Percentiles rank a stretch among this genome's conserved stretches.
phyloP scores from a whole-genome alignment of 2,329 filamentous ascomycete species.

The Fonsecaea multimorphosa region DNA sequence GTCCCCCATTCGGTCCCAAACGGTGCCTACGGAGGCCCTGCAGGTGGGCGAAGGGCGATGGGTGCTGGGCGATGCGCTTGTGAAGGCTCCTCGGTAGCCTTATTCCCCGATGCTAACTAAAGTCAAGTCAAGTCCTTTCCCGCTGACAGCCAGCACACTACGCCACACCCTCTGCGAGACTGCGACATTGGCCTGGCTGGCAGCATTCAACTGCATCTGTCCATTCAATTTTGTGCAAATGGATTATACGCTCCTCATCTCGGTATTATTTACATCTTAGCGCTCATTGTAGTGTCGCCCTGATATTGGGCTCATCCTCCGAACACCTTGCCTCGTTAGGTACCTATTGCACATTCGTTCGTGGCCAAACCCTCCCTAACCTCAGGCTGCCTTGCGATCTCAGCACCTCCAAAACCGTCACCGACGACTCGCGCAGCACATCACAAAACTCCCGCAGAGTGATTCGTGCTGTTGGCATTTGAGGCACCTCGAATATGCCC shows the following conservation, averaged over 20 bases:
- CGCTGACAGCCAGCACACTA: conserved; percentile 25
- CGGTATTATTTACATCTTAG: conserved; percentile 1
- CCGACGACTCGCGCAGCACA: conserved; percentile 27
- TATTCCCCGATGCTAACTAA: conserved; percentile 12
- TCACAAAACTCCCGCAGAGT: conserved; percentile 21
- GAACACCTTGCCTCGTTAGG: no score
- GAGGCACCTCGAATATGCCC: conserved; percentile 32
- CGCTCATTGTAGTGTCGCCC: not conserved
- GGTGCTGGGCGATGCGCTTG: not conserved
- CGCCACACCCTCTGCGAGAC: not conserved
- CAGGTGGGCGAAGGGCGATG: not conserved
- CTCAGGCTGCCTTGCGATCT: conserved; percentile 25
- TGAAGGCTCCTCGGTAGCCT: conserved; percentile 24
- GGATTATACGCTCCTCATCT: conserved; percentile 12
- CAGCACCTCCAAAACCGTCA: conserved; percentile 1
- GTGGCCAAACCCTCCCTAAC: conserved; percentile 6
- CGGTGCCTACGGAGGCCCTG: not conserved
- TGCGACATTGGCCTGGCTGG: conserved; percentile 27
- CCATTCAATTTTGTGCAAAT: conserved; percentile 1
- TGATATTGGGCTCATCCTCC: conserved; percentile 2
- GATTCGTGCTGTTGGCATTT: conserved; percentile 17
- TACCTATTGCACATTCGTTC: conserved; percentile 16
- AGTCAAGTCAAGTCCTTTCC: conserved; percentile 6
- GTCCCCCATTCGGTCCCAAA: not conserved
- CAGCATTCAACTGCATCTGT: conserved; percentile 21